A percentile compares a stretch with the other conserved stretches of the same genome.
Evolutionary conservation across 176 grass and related monocot genomes (phyloP).

Genomic region (Rhynchospora tenuis): DNA sequence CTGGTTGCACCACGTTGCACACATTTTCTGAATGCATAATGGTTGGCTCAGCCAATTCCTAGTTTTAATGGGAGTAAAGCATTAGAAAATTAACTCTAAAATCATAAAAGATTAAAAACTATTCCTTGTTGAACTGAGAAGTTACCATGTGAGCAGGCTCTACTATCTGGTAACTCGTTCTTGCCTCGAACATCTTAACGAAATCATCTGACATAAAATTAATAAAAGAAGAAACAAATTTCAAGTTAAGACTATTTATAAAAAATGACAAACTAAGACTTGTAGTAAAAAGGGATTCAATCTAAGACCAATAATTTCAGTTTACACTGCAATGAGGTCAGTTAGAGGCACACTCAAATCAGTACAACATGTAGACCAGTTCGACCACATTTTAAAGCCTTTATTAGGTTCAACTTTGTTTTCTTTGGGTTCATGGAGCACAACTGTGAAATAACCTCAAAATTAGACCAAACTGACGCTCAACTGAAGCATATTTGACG

Average conservation of each 20-base stretch:
- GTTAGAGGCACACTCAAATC: not conserved
- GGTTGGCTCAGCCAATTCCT: constrained; percentile 80
- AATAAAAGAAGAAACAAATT: too few relatives aligned
- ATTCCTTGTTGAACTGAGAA: not conserved
- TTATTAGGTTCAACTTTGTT: not conserved
- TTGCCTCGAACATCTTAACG: constrained; percentile 69
- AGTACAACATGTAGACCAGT: not conserved
- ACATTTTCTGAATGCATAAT: constrained; percentile 84
- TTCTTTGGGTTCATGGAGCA: not conserved
- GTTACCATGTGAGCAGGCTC: constrained; percentile 96
- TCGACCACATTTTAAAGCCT: not conserved
- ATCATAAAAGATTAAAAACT: not conserved
- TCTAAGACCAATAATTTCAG: not conserved
- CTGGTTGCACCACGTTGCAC: constrained; percentile 63
- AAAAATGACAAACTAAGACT: too few relatives aligned
- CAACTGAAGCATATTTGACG: not conserved
- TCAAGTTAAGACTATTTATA: too few relatives aligned
- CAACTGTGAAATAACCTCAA: not conserved
- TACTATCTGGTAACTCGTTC: constrained; percentile 64
- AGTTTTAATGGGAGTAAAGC: constrained; percentile 6
- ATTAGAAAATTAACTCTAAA: not conserved
- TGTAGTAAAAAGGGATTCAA: not conserved
- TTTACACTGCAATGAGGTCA: not conserved
- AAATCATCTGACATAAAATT: constrained; percentile 54
- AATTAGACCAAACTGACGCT: not conserved